Percentiles rank a stretch among this genome's conserved stretches.
These are phyloP conservation scores for Xylaria sp. DNA, from an alignment of 2,329 filamentous ascomycete genomes.

Conservation along the genomic window DNA sequence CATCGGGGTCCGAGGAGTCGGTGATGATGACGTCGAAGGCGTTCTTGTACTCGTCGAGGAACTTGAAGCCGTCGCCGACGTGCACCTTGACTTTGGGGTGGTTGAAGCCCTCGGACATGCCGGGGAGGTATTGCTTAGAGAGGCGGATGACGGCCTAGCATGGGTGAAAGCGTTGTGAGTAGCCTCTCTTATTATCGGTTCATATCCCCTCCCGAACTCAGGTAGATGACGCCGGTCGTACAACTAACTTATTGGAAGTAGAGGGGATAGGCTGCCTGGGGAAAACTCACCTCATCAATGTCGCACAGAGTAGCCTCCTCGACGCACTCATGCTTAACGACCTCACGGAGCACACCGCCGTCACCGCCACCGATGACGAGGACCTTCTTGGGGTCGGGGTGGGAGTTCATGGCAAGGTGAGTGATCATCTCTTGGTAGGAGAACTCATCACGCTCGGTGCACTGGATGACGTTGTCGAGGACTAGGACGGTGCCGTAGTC, in stretches of 20 bases:
- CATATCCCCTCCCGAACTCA: neutral
- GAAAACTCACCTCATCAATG: constrained; percentile 81
- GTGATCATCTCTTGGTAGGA: constrained; percentile 99
- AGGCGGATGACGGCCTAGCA: constrained; percentile 88
- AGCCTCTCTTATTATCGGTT: neutral
- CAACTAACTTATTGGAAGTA: constrained; percentile 40
- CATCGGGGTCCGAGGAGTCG: constrained; percentile 96
- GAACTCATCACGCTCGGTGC: constrained; percentile 98
- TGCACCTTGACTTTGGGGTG: constrained; percentile 94
- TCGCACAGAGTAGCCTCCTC: constrained; percentile 97
- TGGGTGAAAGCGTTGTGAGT: neutral
- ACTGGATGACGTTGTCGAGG: constrained; percentile 98
- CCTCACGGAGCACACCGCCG: constrained; percentile 95
- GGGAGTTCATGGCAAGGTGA: constrained; percentile 96
- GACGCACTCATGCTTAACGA: constrained; percentile 97
- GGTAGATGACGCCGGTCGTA: neutral
- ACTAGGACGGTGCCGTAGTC: constrained; percentile 96
- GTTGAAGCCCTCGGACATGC: constrained; percentile 90
- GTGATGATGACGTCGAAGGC: constrained; percentile 99
- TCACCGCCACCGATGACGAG: constrained; percentile 98
- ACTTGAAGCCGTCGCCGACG: constrained; percentile 98
- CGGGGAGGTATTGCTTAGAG: constrained; percentile 96
- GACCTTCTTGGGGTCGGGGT: constrained; percentile 98
- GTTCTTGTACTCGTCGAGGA: constrained; percentile 95
- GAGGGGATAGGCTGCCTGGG: constrained; percentile 45